These are phyloP conservation scores for Gossypium schwendimanii DNA, from an alignment of 441 rosid genomes.

Conservation along the genomic window DNA sequence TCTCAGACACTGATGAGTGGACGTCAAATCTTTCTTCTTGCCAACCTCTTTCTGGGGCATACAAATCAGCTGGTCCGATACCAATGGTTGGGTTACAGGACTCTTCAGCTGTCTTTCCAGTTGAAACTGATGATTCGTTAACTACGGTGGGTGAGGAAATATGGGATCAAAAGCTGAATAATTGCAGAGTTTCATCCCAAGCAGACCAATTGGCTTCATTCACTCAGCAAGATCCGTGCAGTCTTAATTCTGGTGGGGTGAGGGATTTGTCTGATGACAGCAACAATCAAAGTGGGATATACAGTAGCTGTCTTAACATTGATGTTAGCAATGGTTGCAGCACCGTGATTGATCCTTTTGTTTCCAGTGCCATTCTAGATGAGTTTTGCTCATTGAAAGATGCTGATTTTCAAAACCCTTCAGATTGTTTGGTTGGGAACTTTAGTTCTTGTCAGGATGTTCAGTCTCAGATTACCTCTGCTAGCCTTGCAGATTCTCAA, in stretches of 20 bases:
- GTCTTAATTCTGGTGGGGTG: conserved; percentile 30
- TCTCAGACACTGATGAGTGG: conserved; percentile 61
- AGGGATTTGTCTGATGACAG: conserved; percentile 63
- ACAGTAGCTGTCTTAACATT: conserved; percentile 46
- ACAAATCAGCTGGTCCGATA: conserved; percentile 35
- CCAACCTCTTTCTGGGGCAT: conserved; percentile 41
- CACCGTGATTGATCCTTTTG: conserved; percentile 60
- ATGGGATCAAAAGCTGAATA: conserved; percentile 70
- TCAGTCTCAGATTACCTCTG: conserved; percentile 89
- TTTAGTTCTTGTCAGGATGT: conserved; percentile 81
- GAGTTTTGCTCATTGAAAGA: conserved; percentile 70
- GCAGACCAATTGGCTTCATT: conserved; percentile 49
- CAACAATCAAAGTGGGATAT: conserved; percentile 58
- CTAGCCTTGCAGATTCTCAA: conserved; percentile 81
- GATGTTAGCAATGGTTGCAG: conserved; percentile 58
- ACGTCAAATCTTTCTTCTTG: conserved; percentile 39
- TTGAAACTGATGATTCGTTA: conserved; percentile 41
- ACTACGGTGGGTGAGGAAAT: conserved; percentile 47
- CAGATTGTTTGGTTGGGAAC: conserved; percentile 62
- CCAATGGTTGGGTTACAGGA: conserved; percentile 47
- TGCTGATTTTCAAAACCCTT: conserved; percentile 60
- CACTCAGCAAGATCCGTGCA: conserved; percentile 51
- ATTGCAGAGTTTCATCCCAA: conserved; percentile 39
- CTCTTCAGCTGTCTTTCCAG: conserved; percentile 38
- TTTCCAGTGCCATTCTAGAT: conserved; percentile 65